phyloP scores from a whole-genome alignment of 2,329 filamentous ascomycete genomes.

The Sporothrix schenckii region DNA sequence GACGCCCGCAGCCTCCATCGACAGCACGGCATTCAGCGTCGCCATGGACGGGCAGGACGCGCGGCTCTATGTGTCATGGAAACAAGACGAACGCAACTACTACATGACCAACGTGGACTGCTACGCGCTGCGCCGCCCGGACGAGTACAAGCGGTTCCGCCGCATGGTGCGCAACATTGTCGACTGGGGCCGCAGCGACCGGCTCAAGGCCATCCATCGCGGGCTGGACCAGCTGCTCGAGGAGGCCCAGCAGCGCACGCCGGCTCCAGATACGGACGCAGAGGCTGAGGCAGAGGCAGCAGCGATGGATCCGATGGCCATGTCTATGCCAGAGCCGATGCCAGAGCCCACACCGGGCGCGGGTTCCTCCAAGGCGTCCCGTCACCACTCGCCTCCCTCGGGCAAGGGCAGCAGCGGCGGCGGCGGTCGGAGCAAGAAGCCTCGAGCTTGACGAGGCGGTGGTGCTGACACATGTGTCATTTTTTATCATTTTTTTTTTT shows the following conservation, averaged over 20 bases:
- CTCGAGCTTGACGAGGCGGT: not conserved
- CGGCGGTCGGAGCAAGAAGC: conserved; percentile 13
- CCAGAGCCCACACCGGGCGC: not conserved
- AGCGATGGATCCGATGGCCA: too few relatives aligned
- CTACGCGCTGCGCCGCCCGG: not conserved
- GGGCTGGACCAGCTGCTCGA: conserved; percentile 7
- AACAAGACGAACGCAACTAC: not conserved
- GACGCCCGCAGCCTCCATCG: not conserved
- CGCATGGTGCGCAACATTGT: conserved; percentile 17
- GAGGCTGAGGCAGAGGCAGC: too few relatives aligned
- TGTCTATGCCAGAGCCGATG: too few relatives aligned
- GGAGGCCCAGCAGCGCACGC: not conserved
- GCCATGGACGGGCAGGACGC: conserved; percentile 1
- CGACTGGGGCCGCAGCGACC: conserved; percentile 23
- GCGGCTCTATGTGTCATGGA: conserved; percentile 1
- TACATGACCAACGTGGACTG: not conserved
- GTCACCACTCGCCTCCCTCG: conserved; percentile 5
- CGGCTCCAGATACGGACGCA: too few relatives aligned
- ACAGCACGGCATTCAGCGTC: conserved; percentile 13
- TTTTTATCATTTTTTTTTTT: not conserved
- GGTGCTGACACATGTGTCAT: not conserved
- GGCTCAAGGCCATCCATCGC: conserved; percentile 2
- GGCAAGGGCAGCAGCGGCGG: conserved; percentile 9
- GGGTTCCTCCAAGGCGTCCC: not conserved
- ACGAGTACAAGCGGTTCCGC: conserved; percentile 6